phyloP scores from a whole-genome alignment of 441 rosid species.

The Erodium moschatum region DNA sequence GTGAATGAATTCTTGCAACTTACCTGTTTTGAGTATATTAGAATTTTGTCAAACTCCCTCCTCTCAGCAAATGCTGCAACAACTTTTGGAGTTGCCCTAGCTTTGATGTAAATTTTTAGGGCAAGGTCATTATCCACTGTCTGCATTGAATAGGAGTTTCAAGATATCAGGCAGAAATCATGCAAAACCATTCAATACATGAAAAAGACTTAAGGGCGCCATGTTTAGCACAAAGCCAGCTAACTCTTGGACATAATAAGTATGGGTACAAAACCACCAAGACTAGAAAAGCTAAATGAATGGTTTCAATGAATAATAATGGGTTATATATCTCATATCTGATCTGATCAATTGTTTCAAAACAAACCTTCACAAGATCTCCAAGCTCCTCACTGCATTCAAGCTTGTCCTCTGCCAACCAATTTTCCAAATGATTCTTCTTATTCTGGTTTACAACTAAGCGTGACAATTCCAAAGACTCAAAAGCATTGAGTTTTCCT shows the following conservation, averaged over 20 bases:
- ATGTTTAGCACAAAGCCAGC: too few relatives aligned
- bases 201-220: too few relatives aligned
- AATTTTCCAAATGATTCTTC: conserved; percentile 91
- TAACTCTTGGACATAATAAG: too few relatives aligned
- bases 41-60: conserved; percentile 96
- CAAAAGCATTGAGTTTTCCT: conserved; percentile 94
- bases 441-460: conserved; percentile 99
- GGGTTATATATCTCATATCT: too few relatives aligned
- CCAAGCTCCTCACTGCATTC: conserved; percentile 99
- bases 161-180: not conserved
- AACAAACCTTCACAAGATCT: conserved; percentile 91
- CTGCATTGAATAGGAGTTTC: conserved; percentile 33
- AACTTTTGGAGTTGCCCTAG: conserved; percentile 98
- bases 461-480: conserved; percentile 95
- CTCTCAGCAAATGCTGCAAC: conserved; percentile 99
- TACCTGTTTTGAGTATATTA: conserved; percentile 99
- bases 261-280: too few relatives aligned
- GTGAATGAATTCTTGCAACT: not conserved
- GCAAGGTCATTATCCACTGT: conserved; percentile 99
- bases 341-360: too few relatives aligned
- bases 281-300: too few relatives aligned
- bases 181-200: too few relatives aligned
- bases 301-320: too few relatives aligned
- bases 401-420: conserved; percentile 98
- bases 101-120: conserved; percentile 88